phyloP scores from a whole-genome alignment of 768 basidiomycete species.

The Phlebiopsis gigantea region DNA sequence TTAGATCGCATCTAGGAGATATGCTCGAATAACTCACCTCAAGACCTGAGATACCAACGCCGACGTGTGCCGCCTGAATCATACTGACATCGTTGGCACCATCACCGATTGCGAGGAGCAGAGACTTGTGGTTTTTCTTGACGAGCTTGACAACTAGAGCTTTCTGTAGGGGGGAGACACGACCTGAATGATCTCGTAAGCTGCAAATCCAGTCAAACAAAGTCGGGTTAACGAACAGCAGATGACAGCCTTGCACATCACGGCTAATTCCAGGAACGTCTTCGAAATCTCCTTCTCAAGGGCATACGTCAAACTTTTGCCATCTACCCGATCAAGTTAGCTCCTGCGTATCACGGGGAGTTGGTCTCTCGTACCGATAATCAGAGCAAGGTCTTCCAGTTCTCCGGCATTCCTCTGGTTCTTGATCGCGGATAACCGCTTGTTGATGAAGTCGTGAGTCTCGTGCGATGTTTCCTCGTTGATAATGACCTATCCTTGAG shows the following conservation, averaged over 20 bases:
- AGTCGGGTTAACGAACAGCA: constrained; percentile 70
- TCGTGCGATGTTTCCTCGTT: constrained; percentile 83
- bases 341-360: neutral
- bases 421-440: constrained; percentile 87
- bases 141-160: constrained; percentile 98
- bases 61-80: constrained; percentile 98
- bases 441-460: constrained; percentile 82
- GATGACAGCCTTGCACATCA: constrained; percentile 98
- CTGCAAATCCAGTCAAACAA: neutral
- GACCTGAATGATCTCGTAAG: constrained; percentile 45
- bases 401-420: constrained; percentile 85
- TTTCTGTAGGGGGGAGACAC: constrained; percentile 96
- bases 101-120: constrained; percentile 95
- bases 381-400: constrained; percentile 87
- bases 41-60: constrained; percentile 95
- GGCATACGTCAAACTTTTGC: constrained; percentile 90
- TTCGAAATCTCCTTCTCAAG: constrained; percentile 90
- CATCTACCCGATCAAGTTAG: constrained; percentile 50
- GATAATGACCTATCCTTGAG: constrained; percentile 73
- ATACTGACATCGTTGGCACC: constrained; percentile 99
- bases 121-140: constrained; percentile 88
- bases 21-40: constrained; percentile 74
- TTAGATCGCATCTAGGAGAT: neutral
- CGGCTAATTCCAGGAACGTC: constrained; percentile 87
- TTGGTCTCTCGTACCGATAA: constrained; percentile 64